Base-by-base conservation (phyloP, 1,139 yeast genomes). In the Hanseniaspora uvarum region DNA sequence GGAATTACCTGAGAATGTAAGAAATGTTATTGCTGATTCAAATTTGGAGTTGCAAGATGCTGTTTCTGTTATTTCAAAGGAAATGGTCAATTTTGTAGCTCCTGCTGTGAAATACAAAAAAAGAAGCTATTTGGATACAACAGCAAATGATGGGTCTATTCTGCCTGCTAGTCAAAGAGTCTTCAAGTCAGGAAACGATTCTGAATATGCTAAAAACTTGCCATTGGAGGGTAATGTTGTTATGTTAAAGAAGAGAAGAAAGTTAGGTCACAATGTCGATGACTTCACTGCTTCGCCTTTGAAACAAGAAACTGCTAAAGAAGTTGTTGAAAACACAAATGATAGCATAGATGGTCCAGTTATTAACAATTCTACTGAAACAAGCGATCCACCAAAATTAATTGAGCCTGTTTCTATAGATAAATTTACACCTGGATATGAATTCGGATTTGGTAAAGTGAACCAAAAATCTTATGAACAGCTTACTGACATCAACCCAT, bases 361-460 rank as follows among this genome's bases (percentile, higher is more conserved):
- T 8, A 26, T 8, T 8, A 26, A 26, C 28, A 26, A 26, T 26
- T 5, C 18, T 23, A 19, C n/a, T 2, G 16, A 23, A 5, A 12
- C 41, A 16, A 37, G 23, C 14, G 40, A 16, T 1, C 19, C 21
- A 21, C 26, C 23, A 38, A 37, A 18, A 16, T 14, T 12, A 12
- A 40, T n/a, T 6, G 21, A 40, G 14, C 21, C 44, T 8, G 24
- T 41, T 24, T 28, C 26, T n/a, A 43, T 44, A 5, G 46, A 44
- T 21, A 44, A 44, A 8, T 44, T 19, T 12, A 31, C 19, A 4
- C 46, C 46, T 11, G 46, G 46, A 4, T 44, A 44, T 44, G 46
- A 44, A 6, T 44, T 44, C 19, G 46, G 28, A 12, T 44, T 44
- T 44, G 46, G 46, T n/a, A 44, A 31, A 31, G 46, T 44, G 16